These are phyloP conservation scores for Aspergillus cavernicola DNA, from an alignment of 495 filamentous ascomycete species.

Conservation along the genomic window DNA sequence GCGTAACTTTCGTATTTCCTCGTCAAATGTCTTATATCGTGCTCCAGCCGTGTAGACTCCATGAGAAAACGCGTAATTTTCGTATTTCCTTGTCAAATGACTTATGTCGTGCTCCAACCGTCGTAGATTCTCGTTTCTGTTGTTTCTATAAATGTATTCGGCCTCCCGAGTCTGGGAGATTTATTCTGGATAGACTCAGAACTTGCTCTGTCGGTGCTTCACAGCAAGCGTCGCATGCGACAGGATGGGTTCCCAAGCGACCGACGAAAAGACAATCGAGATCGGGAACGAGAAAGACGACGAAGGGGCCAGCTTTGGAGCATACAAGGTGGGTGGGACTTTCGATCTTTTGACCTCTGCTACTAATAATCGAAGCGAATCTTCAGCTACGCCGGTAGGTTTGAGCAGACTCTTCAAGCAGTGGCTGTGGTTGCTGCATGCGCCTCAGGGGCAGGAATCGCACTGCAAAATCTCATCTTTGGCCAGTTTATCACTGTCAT, in stretches of 20 bases:
- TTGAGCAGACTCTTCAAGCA: not conserved
- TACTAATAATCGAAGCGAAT: not conserved
- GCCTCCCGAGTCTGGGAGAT: too few relatives aligned
- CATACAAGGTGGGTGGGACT: not conserved
- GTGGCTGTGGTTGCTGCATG: not conserved
- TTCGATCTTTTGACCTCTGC: not conserved
- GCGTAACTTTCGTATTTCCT: not conserved
- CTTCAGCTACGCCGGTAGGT: not conserved
- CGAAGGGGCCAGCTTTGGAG: not conserved
- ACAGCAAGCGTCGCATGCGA: not conserved
- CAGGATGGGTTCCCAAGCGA: not conserved
- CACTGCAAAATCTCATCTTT: constrained; percentile 7
- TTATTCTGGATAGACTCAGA: too few relatives aligned
- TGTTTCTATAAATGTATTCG: too few relatives aligned
- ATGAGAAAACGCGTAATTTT: not conserved
- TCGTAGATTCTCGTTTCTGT: too few relatives aligned
- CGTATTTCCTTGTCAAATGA: not conserved
- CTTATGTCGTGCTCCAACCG: not conserved
- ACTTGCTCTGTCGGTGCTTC: too few relatives aligned
- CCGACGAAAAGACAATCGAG: not conserved
- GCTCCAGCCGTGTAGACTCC: not conserved
- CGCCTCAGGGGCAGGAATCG: constrained; percentile 3
- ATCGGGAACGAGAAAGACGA: not conserved
- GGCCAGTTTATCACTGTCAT: constrained; percentile 1
- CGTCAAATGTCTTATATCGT: not conserved